Conservation (phyloP, 1,284 basidiomycete species). For the Tilletia setariae region DNA sequence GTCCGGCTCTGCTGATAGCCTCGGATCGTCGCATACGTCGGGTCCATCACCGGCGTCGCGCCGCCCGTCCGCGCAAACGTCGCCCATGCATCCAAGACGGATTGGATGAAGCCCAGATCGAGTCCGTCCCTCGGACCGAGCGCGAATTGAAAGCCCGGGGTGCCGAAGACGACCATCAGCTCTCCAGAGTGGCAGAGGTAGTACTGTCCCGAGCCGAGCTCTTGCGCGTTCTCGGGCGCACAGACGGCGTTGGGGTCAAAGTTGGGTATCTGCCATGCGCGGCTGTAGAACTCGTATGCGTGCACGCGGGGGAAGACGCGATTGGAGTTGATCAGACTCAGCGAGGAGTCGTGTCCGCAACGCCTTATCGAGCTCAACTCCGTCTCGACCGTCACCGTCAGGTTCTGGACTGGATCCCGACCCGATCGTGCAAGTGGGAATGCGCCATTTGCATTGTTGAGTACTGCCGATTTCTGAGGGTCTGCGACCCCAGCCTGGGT, state of each 20-base stretch:
- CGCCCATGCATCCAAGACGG: not conserved
- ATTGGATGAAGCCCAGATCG: slow-evolving; percentile 12
- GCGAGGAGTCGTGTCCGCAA: slow-evolving; percentile 22
- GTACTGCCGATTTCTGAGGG: slow-evolving; percentile 28
- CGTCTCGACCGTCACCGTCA: slow-evolving; percentile 23
- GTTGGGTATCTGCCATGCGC: slow-evolving; percentile 23
- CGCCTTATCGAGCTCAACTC: slow-evolving; percentile 17
- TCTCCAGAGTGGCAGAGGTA: slow-evolving; percentile 27
- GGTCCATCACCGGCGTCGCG: not conserved
- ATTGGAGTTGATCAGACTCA: slow-evolving; percentile 7
- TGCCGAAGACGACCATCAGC: slow-evolving; percentile 22
- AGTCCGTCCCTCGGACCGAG: slow-evolving; percentile 17
- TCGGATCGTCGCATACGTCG: not conserved
- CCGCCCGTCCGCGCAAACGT: slow-evolving; percentile 5
- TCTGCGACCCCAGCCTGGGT: slow-evolving; percentile 28
- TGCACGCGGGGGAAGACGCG: slow-evolving; percentile 19
- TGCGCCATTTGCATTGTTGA: slow-evolving; percentile 24
- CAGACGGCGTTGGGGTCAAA: slow-evolving; percentile 21
- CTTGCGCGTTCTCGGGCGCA: not conserved
- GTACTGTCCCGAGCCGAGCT: slow-evolving; percentile 6
- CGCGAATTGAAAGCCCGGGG: slow-evolving; percentile 15
- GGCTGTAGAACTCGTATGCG: slow-evolving; percentile 20
- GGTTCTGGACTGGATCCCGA: slow-evolving; percentile 18
- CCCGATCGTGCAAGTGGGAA: slow-evolving; percentile 28
- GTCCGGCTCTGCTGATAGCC: not conserved